A percentile compares a stretch with the other conserved stretches of the same genome.
Evolutionary conservation across 1,284 basidiomycete genomes (phyloP).

Genomic region (Ganoderma sp.): DNA sequence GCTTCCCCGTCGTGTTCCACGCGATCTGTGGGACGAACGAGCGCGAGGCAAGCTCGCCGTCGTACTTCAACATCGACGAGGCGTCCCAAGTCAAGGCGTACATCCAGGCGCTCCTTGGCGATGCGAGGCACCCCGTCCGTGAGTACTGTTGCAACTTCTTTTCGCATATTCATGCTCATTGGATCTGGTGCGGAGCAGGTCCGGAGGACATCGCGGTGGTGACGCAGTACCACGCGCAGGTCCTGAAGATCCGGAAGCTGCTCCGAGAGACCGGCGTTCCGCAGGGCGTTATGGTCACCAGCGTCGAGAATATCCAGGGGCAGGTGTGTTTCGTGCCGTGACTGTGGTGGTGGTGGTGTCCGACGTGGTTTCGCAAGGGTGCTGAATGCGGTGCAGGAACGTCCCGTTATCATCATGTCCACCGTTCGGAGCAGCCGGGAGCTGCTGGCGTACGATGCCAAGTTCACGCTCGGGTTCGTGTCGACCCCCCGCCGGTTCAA

Average conservation of each 20-base stretch:
- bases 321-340: conserved; percentile 47
- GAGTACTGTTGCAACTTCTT: too few relatives aligned
- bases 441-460: conserved; percentile 47
- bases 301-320: conserved; percentile 68
- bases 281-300: conserved; percentile 55
- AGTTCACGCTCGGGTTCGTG: conserved; percentile 54
- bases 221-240: conserved; percentile 61
- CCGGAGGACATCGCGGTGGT: conserved; percentile 56
- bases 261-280: conserved; percentile 41
- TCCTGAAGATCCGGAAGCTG: conserved; percentile 50
- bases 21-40: conserved; percentile 50
- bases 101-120: conserved; percentile 39
- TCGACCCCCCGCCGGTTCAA: conserved; percentile 53
- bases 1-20: conserved; percentile 57
- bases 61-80: conserved; percentile 56
- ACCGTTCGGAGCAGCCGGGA: conserved; percentile 51
- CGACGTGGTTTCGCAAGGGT: neutral
- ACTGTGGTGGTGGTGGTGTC: too few relatives aligned
- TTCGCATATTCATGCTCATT: too few relatives aligned
- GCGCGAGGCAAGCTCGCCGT: conserved; percentile 52
- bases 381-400: conserved; percentile 41
- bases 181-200: conserved; percentile 11
- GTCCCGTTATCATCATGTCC: conserved; percentile 52
- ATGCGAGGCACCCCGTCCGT: conserved; percentile 25
- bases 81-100: conserved; percentile 49